Conservation (phyloP, 352 stramenopile genomes). For the Globisporangium cylindrosporum region DNA sequence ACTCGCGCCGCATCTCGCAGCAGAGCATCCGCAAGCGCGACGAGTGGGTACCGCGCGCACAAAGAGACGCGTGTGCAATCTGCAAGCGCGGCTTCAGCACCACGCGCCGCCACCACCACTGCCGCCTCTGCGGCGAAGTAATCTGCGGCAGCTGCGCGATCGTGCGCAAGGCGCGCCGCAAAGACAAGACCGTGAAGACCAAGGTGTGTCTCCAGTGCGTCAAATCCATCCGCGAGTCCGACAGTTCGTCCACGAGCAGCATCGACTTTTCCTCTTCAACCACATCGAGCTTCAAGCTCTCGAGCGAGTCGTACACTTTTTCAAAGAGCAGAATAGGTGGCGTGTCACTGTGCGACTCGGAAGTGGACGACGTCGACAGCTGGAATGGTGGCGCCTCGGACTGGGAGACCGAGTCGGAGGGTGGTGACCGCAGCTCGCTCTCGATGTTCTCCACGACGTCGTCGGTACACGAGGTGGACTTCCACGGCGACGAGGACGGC, state of each 20-base stretch:
- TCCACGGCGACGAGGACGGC: neutral
- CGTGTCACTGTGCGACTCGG: conserved; percentile 8
- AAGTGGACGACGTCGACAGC: conserved; percentile 6
- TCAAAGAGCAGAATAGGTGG: neutral
- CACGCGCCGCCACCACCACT: conserved; percentile 69
- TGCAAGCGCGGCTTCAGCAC: conserved; percentile 59
- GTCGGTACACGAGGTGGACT: neutral
- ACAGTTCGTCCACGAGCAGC: conserved; percentile 6
- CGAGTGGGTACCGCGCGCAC: conserved; percentile 52
- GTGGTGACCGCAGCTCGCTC: neutral
- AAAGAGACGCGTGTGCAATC: conserved; percentile 43
- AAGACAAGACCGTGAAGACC: conserved; percentile 46
- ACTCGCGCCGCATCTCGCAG: conserved; percentile 64
- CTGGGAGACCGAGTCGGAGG: conserved; percentile 16
- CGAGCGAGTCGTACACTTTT: conserved; percentile 4
- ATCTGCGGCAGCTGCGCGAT: conserved; percentile 68
- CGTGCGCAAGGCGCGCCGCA: conserved; percentile 36
- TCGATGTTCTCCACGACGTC: conserved; percentile 3
- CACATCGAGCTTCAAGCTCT: neutral
- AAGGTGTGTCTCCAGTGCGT: conserved; percentile 61
- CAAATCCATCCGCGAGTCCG: conserved; percentile 38
- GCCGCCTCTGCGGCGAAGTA: conserved; percentile 74
- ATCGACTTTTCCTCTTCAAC: neutral
- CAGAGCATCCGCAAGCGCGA: conserved; percentile 44
- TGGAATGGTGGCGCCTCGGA: conserved; percentile 1